Conservation (phyloP, 768 basidiomycete species). For the Leucosporidium creatinivorum region DNA sequence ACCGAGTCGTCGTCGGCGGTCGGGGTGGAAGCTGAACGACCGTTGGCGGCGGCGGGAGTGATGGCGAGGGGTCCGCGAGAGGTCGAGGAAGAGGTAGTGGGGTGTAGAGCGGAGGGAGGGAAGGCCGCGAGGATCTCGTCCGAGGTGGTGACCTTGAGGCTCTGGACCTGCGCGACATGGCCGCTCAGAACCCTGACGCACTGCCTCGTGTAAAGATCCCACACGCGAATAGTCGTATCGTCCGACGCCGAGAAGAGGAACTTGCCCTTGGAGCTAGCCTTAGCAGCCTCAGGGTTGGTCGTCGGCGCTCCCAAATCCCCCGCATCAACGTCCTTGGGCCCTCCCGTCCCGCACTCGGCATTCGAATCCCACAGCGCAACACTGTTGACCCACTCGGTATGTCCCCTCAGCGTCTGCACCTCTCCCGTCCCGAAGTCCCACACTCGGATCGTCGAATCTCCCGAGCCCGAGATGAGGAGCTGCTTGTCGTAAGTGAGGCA, state of each 20-base stretch:
- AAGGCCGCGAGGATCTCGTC: background rate
- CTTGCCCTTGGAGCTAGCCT: slow-evolving; percentile 55
- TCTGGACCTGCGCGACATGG: slow-evolving; percentile 92
- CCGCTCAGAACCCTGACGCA: slow-evolving; percentile 79
- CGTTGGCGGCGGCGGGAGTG: slow-evolving; percentile 4
- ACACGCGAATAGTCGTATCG: slow-evolving; percentile 84
- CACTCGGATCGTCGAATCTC: slow-evolving; percentile 88
- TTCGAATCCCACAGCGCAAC: slow-evolving; percentile 79
- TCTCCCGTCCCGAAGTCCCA: slow-evolving; percentile 79
- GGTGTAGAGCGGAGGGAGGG: background rate
- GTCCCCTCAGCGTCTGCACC: slow-evolving; percentile 86
- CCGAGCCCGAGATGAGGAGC: slow-evolving; percentile 84
- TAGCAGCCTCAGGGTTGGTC: slow-evolving; percentile 34
- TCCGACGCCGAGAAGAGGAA: slow-evolving; percentile 97
- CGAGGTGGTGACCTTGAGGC: slow-evolving; percentile 66
- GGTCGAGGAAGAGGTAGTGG: background rate
- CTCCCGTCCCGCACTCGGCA: slow-evolving; percentile 37
- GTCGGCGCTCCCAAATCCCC: slow-evolving; percentile 32
- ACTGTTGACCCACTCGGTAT: slow-evolving; percentile 91
- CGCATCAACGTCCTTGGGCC: slow-evolving; percentile 17
- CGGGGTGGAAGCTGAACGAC: slow-evolving; percentile 23
- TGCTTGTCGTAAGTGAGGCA: slow-evolving; percentile 86
- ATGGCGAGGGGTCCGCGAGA: slow-evolving; percentile 2
- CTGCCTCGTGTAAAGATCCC: slow-evolving; percentile 74
- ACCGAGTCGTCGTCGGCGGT: slow-evolving; percentile 31